Evolutionary conservation across 2,329 filamentous ascomycete genomes (phyloP).

Genomic region (Coniella vitis): DNA sequence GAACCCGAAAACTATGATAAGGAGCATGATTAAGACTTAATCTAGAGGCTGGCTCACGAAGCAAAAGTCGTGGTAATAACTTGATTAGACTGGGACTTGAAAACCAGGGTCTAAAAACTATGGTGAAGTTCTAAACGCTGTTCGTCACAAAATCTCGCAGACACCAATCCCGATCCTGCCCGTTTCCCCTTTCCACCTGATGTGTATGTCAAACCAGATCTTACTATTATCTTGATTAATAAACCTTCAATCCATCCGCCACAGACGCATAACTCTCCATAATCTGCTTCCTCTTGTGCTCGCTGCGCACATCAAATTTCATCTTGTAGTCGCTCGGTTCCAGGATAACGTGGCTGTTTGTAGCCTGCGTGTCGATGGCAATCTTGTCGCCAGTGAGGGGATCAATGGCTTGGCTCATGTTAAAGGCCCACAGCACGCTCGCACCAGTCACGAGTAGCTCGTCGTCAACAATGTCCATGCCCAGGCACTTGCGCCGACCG

Average conservation of each 20-base stretch:
- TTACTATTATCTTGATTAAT: background rate
- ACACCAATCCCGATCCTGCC: too few species aligned
- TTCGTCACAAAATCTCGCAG: too few species aligned
- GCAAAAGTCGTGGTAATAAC: too few species aligned
- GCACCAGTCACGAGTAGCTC: constrained; percentile 47
- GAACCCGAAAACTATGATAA: too few species aligned
- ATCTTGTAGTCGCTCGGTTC: constrained; percentile 42
- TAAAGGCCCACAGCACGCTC: constrained; percentile 42
- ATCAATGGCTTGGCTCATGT: constrained; percentile 33
- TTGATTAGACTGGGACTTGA: too few species aligned
- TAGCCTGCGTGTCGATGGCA: constrained; percentile 42
- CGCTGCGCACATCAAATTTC: constrained; percentile 35
- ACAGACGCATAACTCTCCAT: constrained; percentile 30
- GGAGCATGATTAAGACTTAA: too few species aligned
- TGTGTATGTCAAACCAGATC: too few species aligned
- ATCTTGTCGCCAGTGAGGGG: constrained; percentile 34
- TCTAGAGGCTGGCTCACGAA: too few species aligned
- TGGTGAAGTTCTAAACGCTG: too few species aligned
- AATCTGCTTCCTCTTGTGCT: constrained; percentile 31
- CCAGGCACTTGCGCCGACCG: constrained; percentile 56
- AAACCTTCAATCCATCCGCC: constrained; percentile 25
- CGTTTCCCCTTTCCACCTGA: too few species aligned
- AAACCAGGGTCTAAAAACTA: too few species aligned
- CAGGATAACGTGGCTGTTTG: constrained; percentile 46
- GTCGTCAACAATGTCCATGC: constrained; percentile 55